Evolutionary conservation across 2,329 filamentous ascomycete genomes (phyloP).

Genomic region (Claviceps sp.): DNA sequence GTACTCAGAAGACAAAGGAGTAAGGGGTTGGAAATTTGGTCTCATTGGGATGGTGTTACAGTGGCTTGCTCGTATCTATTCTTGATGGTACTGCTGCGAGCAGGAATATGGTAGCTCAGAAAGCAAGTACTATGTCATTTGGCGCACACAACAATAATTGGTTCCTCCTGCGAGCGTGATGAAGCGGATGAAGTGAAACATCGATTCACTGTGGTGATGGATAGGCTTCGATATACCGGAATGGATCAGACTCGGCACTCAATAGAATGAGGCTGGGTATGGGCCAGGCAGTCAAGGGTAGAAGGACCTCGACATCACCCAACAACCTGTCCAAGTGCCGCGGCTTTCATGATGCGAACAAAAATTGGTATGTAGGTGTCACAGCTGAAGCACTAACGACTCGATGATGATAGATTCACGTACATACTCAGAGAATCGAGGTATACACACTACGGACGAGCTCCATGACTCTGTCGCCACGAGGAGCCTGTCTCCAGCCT

Average conservation of each 20-base stretch:
- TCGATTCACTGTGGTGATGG: no score
- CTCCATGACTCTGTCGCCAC: background rate
- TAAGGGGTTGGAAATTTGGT: conserved; percentile 45
- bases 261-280: background rate
- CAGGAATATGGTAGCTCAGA: conserved; percentile 34
- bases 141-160: conserved; percentile 47
- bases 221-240: background rate
- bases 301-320: no score
- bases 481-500: background rate
- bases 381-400: no score
- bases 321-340: no score
- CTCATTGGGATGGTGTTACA: conserved; percentile 53
- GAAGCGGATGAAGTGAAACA: conserved; percentile 9
- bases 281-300: no score
- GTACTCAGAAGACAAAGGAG: conserved; percentile 99
- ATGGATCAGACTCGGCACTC: background rate
- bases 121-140: conserved; percentile 36
- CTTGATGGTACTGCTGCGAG: conserved; percentile 34
- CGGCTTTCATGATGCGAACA: no score
- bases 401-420: no score
- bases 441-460: background rate
- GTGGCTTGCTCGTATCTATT: conserved; percentile 45
- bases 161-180: conserved; percentile 27
- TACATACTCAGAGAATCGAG: background rate
- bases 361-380: no score